Evolutionary conservation across 2,329 filamentous ascomycete species (phyloP).

Genomic region (Macrophomina tecta): DNA sequence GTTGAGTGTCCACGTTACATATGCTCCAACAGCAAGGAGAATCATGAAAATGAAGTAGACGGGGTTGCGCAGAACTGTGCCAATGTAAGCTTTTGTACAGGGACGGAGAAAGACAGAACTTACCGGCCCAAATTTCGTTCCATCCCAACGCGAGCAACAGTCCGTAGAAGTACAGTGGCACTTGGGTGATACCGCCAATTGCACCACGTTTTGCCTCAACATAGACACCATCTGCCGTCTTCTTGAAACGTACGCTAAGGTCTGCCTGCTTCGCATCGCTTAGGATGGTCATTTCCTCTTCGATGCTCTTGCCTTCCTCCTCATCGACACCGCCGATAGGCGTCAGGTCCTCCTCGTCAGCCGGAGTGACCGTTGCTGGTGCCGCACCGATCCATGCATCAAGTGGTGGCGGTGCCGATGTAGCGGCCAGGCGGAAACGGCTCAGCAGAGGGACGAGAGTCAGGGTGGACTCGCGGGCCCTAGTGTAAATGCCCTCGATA

Average conservation of each 20-base stretch:
- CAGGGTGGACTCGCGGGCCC: slow-evolving; percentile 88
- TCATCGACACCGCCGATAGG: slow-evolving; percentile 95
- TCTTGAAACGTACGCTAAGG: slow-evolving; percentile 93
- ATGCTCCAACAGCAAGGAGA: slow-evolving; percentile 75
- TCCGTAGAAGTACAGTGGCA: slow-evolving; percentile 94
- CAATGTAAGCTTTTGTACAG: background rate
- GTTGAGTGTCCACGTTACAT: slow-evolving; percentile 91
- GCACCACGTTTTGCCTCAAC: slow-evolving; percentile 97
- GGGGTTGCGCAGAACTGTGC: slow-evolving; percentile 85
- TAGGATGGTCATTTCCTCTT: slow-evolving; percentile 96
- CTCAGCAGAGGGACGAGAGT: slow-evolving; percentile 88
- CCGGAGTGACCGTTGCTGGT: slow-evolving; percentile 74
- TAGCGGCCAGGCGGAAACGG: slow-evolving; percentile 78
- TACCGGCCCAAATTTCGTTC: slow-evolving; percentile 96
- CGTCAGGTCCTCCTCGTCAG: slow-evolving; percentile 86
- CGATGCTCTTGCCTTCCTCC: slow-evolving; percentile 89
- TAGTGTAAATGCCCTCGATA: slow-evolving; percentile 94
- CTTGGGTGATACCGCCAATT: slow-evolving; percentile 91
- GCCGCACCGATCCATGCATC: slow-evolving; percentile 81
- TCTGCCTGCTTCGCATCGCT: slow-evolving; percentile 90
- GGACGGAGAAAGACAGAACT: slow-evolving; percentile 45
- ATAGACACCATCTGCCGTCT: slow-evolving; percentile 96
- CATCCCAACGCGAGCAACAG: slow-evolving; percentile 90
- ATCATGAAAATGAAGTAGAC: slow-evolving; percentile 90
- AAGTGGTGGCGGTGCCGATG: slow-evolving; percentile 79